Evolutionary conservation across 495 filamentous ascomycete species (phyloP), one percentile per base, ranked within the genome.

Genomic region (Gamarada debralockiae): DNA sequence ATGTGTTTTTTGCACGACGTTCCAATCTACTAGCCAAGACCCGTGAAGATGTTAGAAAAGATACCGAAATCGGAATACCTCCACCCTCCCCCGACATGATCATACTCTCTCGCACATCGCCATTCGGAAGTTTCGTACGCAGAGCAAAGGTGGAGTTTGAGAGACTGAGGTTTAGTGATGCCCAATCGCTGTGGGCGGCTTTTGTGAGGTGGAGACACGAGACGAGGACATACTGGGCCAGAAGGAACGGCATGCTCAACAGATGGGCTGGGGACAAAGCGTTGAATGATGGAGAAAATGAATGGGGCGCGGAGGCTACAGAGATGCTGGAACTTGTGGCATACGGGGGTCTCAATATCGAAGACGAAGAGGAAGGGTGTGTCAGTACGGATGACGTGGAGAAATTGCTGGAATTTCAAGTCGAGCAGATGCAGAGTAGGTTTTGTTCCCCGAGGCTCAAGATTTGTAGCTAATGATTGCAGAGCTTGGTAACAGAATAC

Each of bases 371-470:
- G 21, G 73, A 56, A 10, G 57, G 60, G 1, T 65, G 69, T 3
- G 71, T 89, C 42, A 93, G 89, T 60, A 82, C 81, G 0, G 87
- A 95, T 53, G 92, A 96, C 63, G 76, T 95, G 9, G 89, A 95
- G 65, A 81, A 82, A 17, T 69, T 96, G 36, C 59, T 96, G 20
- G 90, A 96, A 53, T 93, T 90, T 57, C 92, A 97, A 67, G 82
- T 96, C 23, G 83, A 86, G 42, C 82, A 86, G 63, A 79, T 96
- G 66, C 91, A 96, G 65, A 87, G 89, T 88, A 74, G 56, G 81
- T 71, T 13, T 4, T 9, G 15, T 37, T 29, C 15, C 40, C 5
- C 36, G 12, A 12, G 21, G 5, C 33, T 48, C 33, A 20, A 13
- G 25, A n/a, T 15, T 14, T 2, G 14, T 25, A 12, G n/a, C 44